These are phyloP conservation scores for Huntiella abstrusa DNA, from an alignment of 2,329 filamentous ascomycete species.

Conservation along the genomic window DNA sequence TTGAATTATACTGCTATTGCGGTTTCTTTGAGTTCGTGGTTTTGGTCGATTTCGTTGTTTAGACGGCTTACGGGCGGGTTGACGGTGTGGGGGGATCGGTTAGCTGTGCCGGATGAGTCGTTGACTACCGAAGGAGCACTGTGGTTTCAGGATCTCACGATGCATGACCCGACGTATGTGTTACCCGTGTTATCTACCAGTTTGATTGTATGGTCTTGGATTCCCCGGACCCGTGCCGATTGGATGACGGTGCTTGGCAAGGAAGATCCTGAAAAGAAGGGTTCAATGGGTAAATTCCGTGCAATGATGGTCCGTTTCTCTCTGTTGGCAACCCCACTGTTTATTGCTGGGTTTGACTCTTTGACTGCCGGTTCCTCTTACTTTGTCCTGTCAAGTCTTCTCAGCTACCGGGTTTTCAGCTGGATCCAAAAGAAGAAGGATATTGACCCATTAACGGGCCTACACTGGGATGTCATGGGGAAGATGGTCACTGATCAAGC, in stretches of 20 bases:
- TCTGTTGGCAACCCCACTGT: conserved; percentile 7
- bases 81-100: conserved; percentile 12
- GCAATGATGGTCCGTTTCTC: conserved; percentile 3
- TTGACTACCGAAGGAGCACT: conserved; percentile 31
- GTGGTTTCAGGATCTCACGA: conserved; percentile 37
- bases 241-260: conserved; percentile 9
- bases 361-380: conserved; percentile 10
- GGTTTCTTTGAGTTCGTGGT: conserved; percentile 11
- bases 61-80: conserved; percentile 15
- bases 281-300: conserved; percentile 10
- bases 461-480: conserved; percentile 1
- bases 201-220: conserved; percentile 8
- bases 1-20: conserved; percentile 12
- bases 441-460: conserved; percentile 3
- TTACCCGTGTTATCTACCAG: conserved; percentile 20
- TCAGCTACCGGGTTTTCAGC: conserved; percentile 1
- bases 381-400: conserved; percentile 8
- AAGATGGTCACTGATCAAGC: neutral
- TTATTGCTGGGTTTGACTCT: conserved; percentile 6
- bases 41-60: conserved; percentile 12
- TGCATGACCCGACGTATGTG: conserved; percentile 29
- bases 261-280: conserved; percentile 7
- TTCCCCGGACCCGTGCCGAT: conserved; percentile 5
- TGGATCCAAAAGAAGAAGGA: conserved; percentile 3
- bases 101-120: conserved; percentile 19